A percentile compares a stretch with the other conserved stretches of the same genome.
Evolutionary conservation across 371 early-diverging fungal species (phyloP).

Genomic region (Enterocytospora artemiae): DNA sequence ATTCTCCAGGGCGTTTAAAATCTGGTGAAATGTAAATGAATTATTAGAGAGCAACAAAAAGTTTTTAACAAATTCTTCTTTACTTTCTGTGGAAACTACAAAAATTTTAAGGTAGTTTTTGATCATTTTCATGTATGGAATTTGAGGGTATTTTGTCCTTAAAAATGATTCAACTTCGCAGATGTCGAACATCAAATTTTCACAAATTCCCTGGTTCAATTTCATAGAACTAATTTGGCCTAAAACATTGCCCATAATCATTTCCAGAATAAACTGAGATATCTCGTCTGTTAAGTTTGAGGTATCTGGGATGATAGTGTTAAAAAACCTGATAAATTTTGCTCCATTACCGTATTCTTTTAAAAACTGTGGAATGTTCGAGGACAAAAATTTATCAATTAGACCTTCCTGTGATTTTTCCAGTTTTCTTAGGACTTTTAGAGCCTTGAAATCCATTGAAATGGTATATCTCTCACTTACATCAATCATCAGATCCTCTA

Average conservation of each 20-base stretch:
- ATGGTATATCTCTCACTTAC: background rate
- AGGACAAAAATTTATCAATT: conserved; percentile 7
- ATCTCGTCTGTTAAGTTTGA: conserved; percentile 17
- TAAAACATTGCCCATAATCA: conserved; percentile 24
- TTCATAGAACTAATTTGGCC: conserved; percentile 26
- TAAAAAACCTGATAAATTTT: background rate
- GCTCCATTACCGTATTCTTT: conserved; percentile 7
- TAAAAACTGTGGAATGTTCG: conserved; percentile 5
- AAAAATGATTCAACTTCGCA: conserved; percentile 37
- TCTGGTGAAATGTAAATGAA: conserved; percentile 49
- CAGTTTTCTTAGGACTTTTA: conserved; percentile 1
- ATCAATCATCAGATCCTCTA: conserved; percentile 6
- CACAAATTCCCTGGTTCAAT: conserved; percentile 16
- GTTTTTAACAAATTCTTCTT: conserved; percentile 48
- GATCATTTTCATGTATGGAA: conserved; percentile 33
- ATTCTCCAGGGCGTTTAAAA: conserved; percentile 31
- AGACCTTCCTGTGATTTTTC: conserved; percentile 6
- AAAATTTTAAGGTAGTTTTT: conserved; percentile 52
- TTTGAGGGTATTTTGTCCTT: background rate
- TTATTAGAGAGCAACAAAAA: conserved; percentile 41
- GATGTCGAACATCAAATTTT: conserved; percentile 29
- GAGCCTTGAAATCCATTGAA: background rate
- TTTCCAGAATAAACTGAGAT: conserved; percentile 23
- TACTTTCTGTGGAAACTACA: conserved; percentile 26
- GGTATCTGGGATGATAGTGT: conserved; percentile 11